Evolutionary conservation across 169 alveolate species (phyloP), one percentile per base, ranked within the genome.

Genomic region (Plasmodium falciparum): DNA sequence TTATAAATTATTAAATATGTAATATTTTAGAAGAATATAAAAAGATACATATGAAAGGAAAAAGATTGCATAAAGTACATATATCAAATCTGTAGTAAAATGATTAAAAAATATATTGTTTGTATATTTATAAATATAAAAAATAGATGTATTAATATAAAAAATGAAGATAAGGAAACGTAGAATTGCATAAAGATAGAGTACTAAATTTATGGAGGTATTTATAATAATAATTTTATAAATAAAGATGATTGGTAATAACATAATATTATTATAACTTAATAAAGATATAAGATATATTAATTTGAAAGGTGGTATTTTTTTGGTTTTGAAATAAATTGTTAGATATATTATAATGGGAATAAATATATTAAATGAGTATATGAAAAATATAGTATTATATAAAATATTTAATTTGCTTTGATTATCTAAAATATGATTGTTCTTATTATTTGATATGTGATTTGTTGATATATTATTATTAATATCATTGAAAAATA

Each of bases 41-140:
- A 70, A 83, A 59, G 61, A 69, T 12, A 83, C 24, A 63, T 83
- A 83, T 12, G 85, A 83, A 12, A 83, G 7, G 20, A 15, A 9
- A 83, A 67, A 83, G 58, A 70, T 83, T 15, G 50, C 33, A 47
- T 83, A 83, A 61, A 49, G 17, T 17, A 58, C 0, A 69, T 83
- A 70, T 8, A 83, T 58, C 20, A 83, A 17, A 62, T 83, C 45
- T 43, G 56, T 62, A 11, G 61, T 17, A 83, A 83, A 83, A 83
- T 83, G 52, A 43, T 69, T 83, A 26, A 50, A 22, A 26, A 69
- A 83, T 20, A 73, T 50, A 43, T 63, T 61, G 13, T 61, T 83
- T 49, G 85, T 70, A 49, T 20, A 83, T 69, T 83, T 83, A 72
- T 83, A 73, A 13, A 83, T 83, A 69, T 83, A 83, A 69, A 70